These are phyloP conservation scores for Spathaspora sp. DNA, from an alignment of 1,139 yeast genomes.

Conservation along the genomic window DNA sequence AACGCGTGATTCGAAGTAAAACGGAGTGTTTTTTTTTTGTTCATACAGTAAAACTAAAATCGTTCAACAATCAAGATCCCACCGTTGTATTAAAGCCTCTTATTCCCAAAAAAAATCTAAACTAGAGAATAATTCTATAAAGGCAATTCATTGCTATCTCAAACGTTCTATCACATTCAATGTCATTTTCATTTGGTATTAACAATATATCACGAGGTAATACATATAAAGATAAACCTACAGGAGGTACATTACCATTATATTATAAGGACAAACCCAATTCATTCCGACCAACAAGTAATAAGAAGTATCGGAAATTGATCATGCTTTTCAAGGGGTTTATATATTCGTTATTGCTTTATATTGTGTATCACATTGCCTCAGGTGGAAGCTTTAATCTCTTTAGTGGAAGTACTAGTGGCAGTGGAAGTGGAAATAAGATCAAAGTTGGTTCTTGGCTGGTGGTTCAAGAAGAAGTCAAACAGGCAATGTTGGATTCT, in stretches of 20 bases:
- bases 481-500: constrained; percentile 64
- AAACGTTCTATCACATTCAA: background rate
- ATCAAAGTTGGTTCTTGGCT: constrained; percentile 29
- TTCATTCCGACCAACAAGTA: constrained; percentile 10
- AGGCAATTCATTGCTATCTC: background rate
- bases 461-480: constrained; percentile 54
- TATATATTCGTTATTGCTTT: constrained; percentile 37
- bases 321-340: constrained; percentile 47
- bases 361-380: constrained; percentile 29
- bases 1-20: background rate
- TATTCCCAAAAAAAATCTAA: too few relatives aligned
- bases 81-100: too few relatives aligned
- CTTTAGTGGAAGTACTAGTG: too few relatives aligned
- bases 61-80: constrained; percentile 1
- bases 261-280: constrained; percentile 32
- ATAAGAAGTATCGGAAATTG: constrained; percentile 13
- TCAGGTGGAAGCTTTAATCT: background rate
- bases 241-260: constrained; percentile 23
- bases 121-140: too few relatives aligned
- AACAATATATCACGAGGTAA: constrained; percentile 12
- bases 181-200: constrained; percentile 15
- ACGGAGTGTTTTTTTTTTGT: background rate
- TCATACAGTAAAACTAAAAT: background rate
- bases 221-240: constrained; percentile 15
- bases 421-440: too few relatives aligned